phyloP scores from a whole-genome alignment of 352 stramenopile species.

The Pythium insidiosum region DNA sequence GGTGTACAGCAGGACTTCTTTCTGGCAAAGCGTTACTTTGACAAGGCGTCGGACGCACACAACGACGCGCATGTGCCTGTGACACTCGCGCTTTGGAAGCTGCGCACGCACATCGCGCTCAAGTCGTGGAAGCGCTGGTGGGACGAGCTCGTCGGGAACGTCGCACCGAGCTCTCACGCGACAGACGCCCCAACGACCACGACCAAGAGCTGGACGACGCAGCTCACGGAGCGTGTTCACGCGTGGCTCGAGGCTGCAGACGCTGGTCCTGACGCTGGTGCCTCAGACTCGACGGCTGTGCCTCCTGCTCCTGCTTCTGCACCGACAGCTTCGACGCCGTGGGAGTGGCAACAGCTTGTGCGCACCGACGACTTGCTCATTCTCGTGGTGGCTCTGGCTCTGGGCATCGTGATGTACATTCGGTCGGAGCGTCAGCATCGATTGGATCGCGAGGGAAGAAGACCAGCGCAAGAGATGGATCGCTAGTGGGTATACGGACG shows the following conservation, averaged over 20 bases:
- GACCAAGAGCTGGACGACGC: slow-evolving; percentile 7
- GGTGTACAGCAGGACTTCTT: slow-evolving; percentile 84
- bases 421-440: slow-evolving; percentile 49
- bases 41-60: slow-evolving; percentile 63
- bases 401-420: slow-evolving; percentile 69
- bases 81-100: slow-evolving; percentile 77
- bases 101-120: slow-evolving; percentile 47
- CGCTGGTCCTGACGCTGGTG: no score
- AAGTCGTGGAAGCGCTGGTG: slow-evolving; percentile 53
- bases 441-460: background rate
- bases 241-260: background rate
- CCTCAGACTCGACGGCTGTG: no score
- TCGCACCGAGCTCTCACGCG: slow-evolving; percentile 10
- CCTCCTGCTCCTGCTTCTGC: no score
- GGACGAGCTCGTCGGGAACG: slow-evolving; percentile 48
- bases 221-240: slow-evolving; percentile 1
- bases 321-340: background rate
- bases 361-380: slow-evolving; percentile 68
- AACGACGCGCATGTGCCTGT: slow-evolving; percentile 73
- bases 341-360: slow-evolving; percentile 19
- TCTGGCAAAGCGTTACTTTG: slow-evolving; percentile 90
- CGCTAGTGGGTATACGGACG: no score
- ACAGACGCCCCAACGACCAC: background rate
- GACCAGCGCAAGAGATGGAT: background rate
- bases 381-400: slow-evolving; percentile 41